Evolutionary conservation across 192 early-diverging fungal species (phyloP).

Genomic region (Backusella tuberculispora): DNA sequence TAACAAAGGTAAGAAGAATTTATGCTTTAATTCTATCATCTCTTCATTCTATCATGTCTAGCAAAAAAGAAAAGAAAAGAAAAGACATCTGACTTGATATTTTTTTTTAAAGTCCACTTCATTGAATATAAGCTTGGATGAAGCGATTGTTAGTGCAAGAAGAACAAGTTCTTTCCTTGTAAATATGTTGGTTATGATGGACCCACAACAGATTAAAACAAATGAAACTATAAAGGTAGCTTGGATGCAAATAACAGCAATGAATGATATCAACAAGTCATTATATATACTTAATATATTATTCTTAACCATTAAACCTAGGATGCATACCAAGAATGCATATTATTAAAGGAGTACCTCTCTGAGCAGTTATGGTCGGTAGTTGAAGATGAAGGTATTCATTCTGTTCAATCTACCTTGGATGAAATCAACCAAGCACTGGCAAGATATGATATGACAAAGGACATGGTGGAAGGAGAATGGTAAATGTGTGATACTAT

Average conservation of each 20-base stretch:
- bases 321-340: constrained; percentile 8
- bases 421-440: constrained; percentile 3
- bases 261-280: too few relatives aligned
- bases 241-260: not conserved
- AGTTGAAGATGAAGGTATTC: constrained; percentile 1
- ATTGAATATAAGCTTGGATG: constrained; percentile 7
- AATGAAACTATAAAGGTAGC: constrained; percentile 15
- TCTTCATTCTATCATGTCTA: not conserved
- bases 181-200: constrained; percentile 20
- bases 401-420: constrained; percentile 3
- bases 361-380: not conserved
- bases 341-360: constrained; percentile 7
- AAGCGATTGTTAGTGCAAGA: not conserved
- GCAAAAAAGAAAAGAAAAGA: too few relatives aligned
- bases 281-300: too few relatives aligned
- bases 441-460: not conserved
- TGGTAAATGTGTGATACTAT: not conserved
- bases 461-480: constrained; percentile 10
- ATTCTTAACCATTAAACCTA: not conserved
- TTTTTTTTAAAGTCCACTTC: not conserved
- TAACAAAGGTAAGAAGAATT: constrained; percentile 5
- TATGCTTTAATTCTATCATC: not conserved
- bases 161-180: constrained; percentile 16
- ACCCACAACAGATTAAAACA: constrained; percentile 15
- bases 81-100: not conserved